Evolutionary conservation across 495 filamentous ascomycete genomes (phyloP).

Genomic region (Hyphodiscus hymeniophilus): DNA sequence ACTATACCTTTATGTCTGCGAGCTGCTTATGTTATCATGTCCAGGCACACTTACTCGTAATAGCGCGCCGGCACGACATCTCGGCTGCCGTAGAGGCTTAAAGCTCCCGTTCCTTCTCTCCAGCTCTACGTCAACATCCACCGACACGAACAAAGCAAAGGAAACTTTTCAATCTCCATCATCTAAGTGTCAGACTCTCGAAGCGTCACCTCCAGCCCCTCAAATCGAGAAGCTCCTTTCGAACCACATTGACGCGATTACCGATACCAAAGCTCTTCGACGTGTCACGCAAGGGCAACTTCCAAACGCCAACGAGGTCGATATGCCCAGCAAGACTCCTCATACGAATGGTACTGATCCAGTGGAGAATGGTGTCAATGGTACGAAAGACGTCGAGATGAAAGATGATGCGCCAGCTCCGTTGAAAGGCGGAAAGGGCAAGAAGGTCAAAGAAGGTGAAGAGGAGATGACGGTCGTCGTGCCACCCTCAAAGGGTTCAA

Average conservation of each 20-base stretch:
- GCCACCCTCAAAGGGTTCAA: constrained; percentile 65
- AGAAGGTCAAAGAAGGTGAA: constrained; percentile 55
- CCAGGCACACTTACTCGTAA: constrained; percentile 3
- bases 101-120: too few species aligned
- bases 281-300: constrained; percentile 11
- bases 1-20: not conserved
- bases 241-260: constrained; percentile 9
- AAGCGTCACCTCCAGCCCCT: not conserved
- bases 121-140: not conserved
- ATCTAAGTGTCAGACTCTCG: not conserved
- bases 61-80: not conserved
- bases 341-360: constrained; percentile 65
- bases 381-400: constrained; percentile 76
- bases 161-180: not conserved
- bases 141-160: not conserved
- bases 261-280: constrained; percentile 3
- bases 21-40: not conserved
- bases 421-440: constrained; percentile 50
- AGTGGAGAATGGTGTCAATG: constrained; percentile 66
- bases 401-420: constrained; percentile 58
- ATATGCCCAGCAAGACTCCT: constrained; percentile 58
- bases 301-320: constrained; percentile 14
- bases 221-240: not conserved
- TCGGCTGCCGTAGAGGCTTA: constrained; percentile 1
- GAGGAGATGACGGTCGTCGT: constrained; percentile 83